phyloP scores from a whole-genome alignment of 345 rosid genomes.

The Pistacia vera region DNA sequence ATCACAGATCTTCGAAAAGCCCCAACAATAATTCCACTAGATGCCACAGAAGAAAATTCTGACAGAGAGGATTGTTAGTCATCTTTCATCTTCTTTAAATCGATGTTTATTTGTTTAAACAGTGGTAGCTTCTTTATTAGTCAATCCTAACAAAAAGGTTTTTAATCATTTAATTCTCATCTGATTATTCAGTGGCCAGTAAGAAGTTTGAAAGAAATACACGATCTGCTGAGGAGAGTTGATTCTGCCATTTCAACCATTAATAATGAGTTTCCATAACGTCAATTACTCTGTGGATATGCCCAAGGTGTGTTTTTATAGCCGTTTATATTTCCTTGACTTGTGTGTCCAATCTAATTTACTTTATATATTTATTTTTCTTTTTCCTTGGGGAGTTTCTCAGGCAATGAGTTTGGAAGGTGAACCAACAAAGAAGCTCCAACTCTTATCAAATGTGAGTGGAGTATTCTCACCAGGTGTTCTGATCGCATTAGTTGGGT shows the following conservation, averaged over 20 bases:
- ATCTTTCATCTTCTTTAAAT: background rate
- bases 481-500: constrained; percentile 91
- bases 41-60: constrained; percentile 41
- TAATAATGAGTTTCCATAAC: constrained; percentile 86
- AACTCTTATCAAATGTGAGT: constrained; percentile 72
- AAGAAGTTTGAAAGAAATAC: background rate
- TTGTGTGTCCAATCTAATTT: background rate
- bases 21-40: constrained; percentile 40
- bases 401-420: constrained; percentile 83
- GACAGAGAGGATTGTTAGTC: constrained; percentile 29
- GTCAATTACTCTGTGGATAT: constrained; percentile 92
- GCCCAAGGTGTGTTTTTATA: constrained; percentile 59
- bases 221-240: constrained; percentile 30
- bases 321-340: constrained; percentile 8
- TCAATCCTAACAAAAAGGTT: background rate
- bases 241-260: constrained; percentile 94
- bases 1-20: constrained; percentile 61
- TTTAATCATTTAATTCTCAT: constrained; percentile 2
- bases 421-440: constrained; percentile 65
- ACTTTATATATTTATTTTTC: too few relatives aligned
- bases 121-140: background rate
- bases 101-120: too few relatives aligned
- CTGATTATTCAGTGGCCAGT: constrained; percentile 26
- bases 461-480: constrained; percentile 97
- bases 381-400: constrained; percentile 9